Percentiles rank a stretch among this genome's conserved stretches.
These are phyloP conservation scores for Arthromyces matolae DNA, from an alignment of 768 basidiomycete genomes.

Conservation along the genomic window DNA sequence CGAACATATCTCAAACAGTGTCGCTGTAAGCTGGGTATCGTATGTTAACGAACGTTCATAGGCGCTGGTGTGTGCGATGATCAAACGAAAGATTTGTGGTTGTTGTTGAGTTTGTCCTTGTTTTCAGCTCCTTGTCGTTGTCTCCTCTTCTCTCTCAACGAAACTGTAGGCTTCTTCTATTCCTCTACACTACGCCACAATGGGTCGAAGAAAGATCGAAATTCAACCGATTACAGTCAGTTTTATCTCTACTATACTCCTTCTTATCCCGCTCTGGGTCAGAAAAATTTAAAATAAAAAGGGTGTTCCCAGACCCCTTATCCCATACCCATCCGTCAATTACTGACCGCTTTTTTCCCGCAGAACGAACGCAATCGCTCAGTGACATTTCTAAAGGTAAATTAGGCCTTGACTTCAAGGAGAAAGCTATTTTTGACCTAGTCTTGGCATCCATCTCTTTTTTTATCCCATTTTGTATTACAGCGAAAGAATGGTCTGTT, in stretches of 20 bases:
- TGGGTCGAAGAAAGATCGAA: constrained; percentile 18
- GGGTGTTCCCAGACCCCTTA: not conserved
- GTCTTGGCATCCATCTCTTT: constrained; percentile 15
- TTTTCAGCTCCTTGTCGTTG: constrained; percentile 6
- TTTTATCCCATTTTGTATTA: constrained; percentile 6
- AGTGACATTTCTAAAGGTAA: constrained; percentile 18
- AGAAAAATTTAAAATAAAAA: not conserved
- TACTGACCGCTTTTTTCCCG: not conserved
- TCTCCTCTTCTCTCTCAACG: constrained; percentile 5
- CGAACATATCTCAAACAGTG: no score
- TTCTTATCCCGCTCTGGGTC: not conserved
- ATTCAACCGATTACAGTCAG: constrained; percentile 19
- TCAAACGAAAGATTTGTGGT: constrained; percentile 9
- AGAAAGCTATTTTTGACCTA: constrained; percentile 20
- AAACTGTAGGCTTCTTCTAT: not conserved
- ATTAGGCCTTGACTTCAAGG: constrained; percentile 8
- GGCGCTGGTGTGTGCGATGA: no score
- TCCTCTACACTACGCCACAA: constrained; percentile 1
- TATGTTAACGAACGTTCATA: no score
- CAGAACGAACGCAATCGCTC: constrained; percentile 20
- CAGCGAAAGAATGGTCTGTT: constrained; percentile 18
- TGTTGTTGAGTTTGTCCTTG: constrained; percentile 9
- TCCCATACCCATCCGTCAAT: not conserved
- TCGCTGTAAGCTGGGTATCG: no score
- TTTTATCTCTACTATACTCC: not conserved